Evolutionary conservation across 2,329 filamentous ascomycete species (phyloP).

Genomic region (Thielaviopsis ethacetica): DNA sequence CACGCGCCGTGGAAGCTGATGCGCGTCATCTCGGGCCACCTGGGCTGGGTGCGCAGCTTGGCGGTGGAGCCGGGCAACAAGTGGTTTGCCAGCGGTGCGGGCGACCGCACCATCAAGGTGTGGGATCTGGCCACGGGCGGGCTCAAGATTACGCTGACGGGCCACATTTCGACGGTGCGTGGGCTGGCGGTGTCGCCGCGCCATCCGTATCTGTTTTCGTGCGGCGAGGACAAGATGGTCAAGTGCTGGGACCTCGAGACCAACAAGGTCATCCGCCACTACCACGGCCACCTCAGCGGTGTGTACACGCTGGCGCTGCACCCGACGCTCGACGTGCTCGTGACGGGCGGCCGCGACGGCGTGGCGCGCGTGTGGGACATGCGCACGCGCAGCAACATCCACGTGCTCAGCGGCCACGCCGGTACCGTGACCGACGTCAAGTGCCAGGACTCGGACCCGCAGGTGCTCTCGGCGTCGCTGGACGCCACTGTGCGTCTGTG

Average conservation of each 20-base stretch:
- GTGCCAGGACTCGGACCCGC: slow-evolving; percentile 91
- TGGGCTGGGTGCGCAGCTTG: slow-evolving; percentile 83
- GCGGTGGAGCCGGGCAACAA: slow-evolving; percentile 92
- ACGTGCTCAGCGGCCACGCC: slow-evolving; percentile 82
- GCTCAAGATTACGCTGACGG: slow-evolving; percentile 74
- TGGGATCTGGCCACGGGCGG: slow-evolving; percentile 87
- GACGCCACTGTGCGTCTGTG: slow-evolving; percentile 84
- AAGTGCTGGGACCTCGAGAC: slow-evolving; percentile 99
- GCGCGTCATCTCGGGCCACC: slow-evolving; percentile 88
- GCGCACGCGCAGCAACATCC: slow-evolving; percentile 88
- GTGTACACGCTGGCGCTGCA: slow-evolving; percentile 91
- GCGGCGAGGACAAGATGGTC: slow-evolving; percentile 98
- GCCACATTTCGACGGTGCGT: slow-evolving; percentile 84
- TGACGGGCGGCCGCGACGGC: slow-evolving; percentile 87
- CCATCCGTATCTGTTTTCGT: slow-evolving; percentile 94
- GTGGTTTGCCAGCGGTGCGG: slow-evolving; percentile 93
- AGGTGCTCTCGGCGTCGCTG: slow-evolving; percentile 84
- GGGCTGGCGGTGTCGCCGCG: slow-evolving; percentile 83
- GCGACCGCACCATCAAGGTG: slow-evolving; percentile 94
- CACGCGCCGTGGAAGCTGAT: slow-evolving; percentile 97
- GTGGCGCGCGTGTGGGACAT: slow-evolving; percentile 97
- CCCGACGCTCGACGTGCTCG: slow-evolving; percentile 83
- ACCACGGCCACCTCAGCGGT: slow-evolving; percentile 90
- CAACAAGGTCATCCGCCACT: slow-evolving; percentile 98
- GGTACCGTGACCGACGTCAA: slow-evolving; percentile 77